Percentiles rank a stretch among this genome's conserved stretches.
phyloP scores from a whole-genome alignment of 768 basidiomycete genomes.

The Suillus paluster region DNA sequence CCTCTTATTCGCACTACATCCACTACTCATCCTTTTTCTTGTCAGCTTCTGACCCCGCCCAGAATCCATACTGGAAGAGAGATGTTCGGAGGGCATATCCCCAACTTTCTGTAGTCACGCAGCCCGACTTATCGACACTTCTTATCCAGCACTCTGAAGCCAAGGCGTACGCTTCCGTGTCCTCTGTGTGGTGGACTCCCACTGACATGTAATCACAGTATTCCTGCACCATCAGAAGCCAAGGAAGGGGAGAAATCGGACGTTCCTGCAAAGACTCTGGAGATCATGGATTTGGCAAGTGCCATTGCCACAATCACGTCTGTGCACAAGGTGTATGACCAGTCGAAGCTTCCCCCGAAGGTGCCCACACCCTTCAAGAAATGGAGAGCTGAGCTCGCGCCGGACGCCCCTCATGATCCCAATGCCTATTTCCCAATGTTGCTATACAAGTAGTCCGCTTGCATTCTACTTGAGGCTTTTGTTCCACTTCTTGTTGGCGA shows the following conservation, averaged over 20 bases:
- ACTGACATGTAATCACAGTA: constrained; percentile 39
- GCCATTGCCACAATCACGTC: constrained; percentile 72
- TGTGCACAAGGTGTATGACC: constrained; percentile 59
- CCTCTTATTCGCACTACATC: constrained; percentile 3
- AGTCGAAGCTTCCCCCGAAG: constrained; percentile 70
- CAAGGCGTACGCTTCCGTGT: constrained; percentile 56
- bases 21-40: constrained; percentile 4
- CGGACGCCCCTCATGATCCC: constrained; percentile 83
- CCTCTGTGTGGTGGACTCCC: constrained; percentile 1
- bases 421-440: constrained; percentile 85
- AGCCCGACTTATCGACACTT: constrained; percentile 77
- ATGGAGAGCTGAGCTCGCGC: constrained; percentile 75
- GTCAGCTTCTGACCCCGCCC: constrained; percentile 82
- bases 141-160: constrained; percentile 78
- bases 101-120: constrained; percentile 88
- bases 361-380: constrained; percentile 69
- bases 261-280: constrained; percentile 49
- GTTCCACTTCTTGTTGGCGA: not conserved
- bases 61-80: constrained; percentile 96
- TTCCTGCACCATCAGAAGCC: constrained; percentile 53
- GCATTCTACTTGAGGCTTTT: constrained; percentile 2
- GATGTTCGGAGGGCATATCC: constrained; percentile 93
- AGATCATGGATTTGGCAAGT: constrained; percentile 64
- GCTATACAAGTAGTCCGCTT: constrained; percentile 52
- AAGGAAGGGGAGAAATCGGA: constrained; percentile 42